phyloP scores from a whole-genome alignment of 2,329 filamentous ascomycete genomes.

The Stagonosporopsis vannaccii region DNA sequence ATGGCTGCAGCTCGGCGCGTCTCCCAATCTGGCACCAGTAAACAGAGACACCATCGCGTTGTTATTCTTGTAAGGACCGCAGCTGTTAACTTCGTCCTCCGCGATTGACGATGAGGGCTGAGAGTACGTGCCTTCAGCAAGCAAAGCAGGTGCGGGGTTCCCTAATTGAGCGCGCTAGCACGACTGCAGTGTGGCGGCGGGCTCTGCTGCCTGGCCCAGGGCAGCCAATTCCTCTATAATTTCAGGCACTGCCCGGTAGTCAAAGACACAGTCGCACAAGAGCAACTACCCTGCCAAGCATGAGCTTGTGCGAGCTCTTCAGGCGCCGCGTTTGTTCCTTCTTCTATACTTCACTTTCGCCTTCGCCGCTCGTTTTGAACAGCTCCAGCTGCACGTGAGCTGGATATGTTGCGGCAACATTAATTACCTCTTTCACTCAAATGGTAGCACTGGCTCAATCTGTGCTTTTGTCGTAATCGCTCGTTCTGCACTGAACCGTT shows the following conservation, averaged over 20 bases:
- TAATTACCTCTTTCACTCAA: conserved; percentile 4
- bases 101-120: background rate
- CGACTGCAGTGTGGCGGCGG: conserved; percentile 1
- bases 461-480: background rate
- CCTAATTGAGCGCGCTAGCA: conserved; percentile 1
- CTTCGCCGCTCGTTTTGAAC: background rate
- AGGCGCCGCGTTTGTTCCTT: background rate
- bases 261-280: conserved; percentile 22
- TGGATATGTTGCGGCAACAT: background rate
- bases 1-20: conserved; percentile 10
- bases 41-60: background rate
- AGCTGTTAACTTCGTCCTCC: background rate
- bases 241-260: background rate
- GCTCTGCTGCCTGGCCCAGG: conserved; percentile 33
- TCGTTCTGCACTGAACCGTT: background rate
- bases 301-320: conserved; percentile 9
- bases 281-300: conserved; percentile 22
- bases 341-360: background rate
- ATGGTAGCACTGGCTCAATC: conserved; percentile 14
- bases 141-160: conserved; percentile 7
- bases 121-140: background rate
- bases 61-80: background rate
- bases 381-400: background rate
- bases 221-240: conserved; percentile 17
- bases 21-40: background rate